These are phyloP conservation scores for Wickerhamomyces rabaulensis DNA, from an alignment of 805 yeast genomes.

Conservation along the genomic window DNA sequence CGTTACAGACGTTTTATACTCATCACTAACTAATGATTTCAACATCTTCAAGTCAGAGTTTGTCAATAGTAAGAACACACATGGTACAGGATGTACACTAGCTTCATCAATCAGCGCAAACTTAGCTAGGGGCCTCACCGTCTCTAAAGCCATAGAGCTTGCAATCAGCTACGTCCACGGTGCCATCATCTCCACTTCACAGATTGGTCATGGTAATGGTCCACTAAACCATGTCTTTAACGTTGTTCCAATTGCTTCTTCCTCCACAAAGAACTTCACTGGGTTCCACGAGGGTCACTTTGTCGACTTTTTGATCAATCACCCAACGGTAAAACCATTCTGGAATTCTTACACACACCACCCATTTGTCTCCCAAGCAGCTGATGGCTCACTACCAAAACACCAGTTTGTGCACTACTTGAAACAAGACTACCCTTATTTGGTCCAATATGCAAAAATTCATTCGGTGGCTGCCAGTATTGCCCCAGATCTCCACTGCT, in stretches of 20 bases:
- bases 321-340: slow-evolving; percentile 45
- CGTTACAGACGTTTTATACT: slow-evolving; percentile 51
- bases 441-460: slow-evolving; percentile 62
- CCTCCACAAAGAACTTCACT: neutral
- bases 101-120: slow-evolving; percentile 77
- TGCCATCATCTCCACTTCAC: slow-evolving; percentile 46
- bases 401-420: slow-evolving; percentile 47
- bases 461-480: slow-evolving; percentile 59
- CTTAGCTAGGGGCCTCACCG: slow-evolving; percentile 47
- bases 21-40: slow-evolving; percentile 30
- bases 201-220: slow-evolving; percentile 55
- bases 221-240: slow-evolving; percentile 67
- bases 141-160: slow-evolving; percentile 45
- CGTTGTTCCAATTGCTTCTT: slow-evolving; percentile 15
- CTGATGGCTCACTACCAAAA: slow-evolving; percentile 44
- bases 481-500: slow-evolving; percentile 49
- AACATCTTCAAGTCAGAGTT: slow-evolving; percentile 43
- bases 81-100: slow-evolving; percentile 90
- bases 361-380: slow-evolving; percentile 51
- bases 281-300: slow-evolving; percentile 25
- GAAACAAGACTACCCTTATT: slow-evolving; percentile 61
- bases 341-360: slow-evolving; percentile 63
- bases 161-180: slow-evolving; percentile 63
- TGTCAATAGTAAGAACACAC: slow-evolving; percentile 51
- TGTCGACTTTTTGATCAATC: slow-evolving; percentile 46